These are phyloP conservation scores for Fusarium brevicatenulatum DNA, from an alignment of 2,329 filamentous ascomycete species.

Conservation along the genomic window DNA sequence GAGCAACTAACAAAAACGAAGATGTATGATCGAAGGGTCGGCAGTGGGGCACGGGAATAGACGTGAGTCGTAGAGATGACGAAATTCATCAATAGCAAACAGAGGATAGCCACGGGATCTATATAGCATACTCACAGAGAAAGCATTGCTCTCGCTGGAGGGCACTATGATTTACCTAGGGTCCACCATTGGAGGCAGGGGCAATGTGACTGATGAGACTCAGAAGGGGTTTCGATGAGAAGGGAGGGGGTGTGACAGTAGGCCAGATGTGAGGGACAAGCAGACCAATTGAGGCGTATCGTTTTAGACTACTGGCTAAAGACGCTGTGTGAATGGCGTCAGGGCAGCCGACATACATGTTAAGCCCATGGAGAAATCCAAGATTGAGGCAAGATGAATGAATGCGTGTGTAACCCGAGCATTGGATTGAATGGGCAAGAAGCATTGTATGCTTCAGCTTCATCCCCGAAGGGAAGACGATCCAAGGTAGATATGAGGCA, in stretches of 20 bases:
- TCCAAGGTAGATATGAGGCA: slow-evolving; percentile 27
- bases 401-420: slow-evolving; percentile 15
- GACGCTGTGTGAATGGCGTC: slow-evolving; percentile 37
- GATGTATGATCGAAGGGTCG: slow-evolving; percentile 22
- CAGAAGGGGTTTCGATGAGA: slow-evolving; percentile 25
- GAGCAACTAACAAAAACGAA: slow-evolving; percentile 29
- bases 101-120: slow-evolving; percentile 41
- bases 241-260: slow-evolving; percentile 29
- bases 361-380: slow-evolving; percentile 8
- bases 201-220: slow-evolving; percentile 38
- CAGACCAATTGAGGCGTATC: slow-evolving; percentile 42
- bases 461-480: background rate
- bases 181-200: slow-evolving; percentile 40
- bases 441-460: slow-evolving; percentile 5
- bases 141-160: slow-evolving; percentile 32
- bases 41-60: slow-evolving; percentile 37
- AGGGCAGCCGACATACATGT: slow-evolving; percentile 21
- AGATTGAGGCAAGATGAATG: slow-evolving; percentile 9
- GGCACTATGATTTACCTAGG: slow-evolving; percentile 32
- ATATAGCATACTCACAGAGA: slow-evolving; percentile 38
- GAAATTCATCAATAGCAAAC: slow-evolving; percentile 36
- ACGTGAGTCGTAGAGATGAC: slow-evolving; percentile 40
- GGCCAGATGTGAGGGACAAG: slow-evolving; percentile 21
- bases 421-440: slow-evolving; percentile 7
- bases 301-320: slow-evolving; percentile 37